A percentile compares a stretch with the other conserved stretches of the same genome.
Conservation (phyloP, 768 basidiomycete genomes). For the Termitomyces eurrhizus region DNA sequence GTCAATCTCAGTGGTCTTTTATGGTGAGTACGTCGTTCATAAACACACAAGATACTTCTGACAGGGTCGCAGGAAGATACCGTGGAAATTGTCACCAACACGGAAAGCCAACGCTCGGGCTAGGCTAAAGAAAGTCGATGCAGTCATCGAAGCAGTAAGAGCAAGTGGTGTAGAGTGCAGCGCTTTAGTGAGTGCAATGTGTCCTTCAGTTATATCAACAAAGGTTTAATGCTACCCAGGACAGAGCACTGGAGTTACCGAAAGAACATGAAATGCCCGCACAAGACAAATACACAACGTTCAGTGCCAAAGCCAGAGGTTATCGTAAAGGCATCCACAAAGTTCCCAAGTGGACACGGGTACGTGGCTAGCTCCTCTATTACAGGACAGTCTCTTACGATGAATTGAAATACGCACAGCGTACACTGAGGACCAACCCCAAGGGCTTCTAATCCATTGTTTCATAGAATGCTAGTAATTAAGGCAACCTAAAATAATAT, state of each 20-base stretch:
- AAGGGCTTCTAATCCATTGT: constrained; percentile 71
- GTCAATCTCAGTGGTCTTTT: constrained; percentile 74
- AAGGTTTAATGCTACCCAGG: constrained; percentile 33
- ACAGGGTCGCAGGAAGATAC: constrained; percentile 70
- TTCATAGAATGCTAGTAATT: constrained; percentile 11
- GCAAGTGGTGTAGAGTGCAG: constrained; percentile 76
- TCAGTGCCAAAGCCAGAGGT: constrained; percentile 60
- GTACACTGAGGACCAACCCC: constrained; percentile 85
- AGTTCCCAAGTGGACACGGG: constrained; percentile 96
- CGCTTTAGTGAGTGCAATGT: constrained; percentile 58
- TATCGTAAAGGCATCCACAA: constrained; percentile 97
- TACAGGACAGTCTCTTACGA: neutral
- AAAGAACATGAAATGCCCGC: constrained; percentile 92
- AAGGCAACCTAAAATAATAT: constrained; percentile 59
- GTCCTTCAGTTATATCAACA: neutral
- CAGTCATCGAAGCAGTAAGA: constrained; percentile 85
- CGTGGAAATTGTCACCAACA: constrained; percentile 88
- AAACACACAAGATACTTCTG: neutral
- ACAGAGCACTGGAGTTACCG: constrained; percentile 74
- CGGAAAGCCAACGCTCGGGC: constrained; percentile 90
- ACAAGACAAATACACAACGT: constrained; percentile 94
- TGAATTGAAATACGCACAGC: constrained; percentile 34
- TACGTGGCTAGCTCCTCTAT: constrained; percentile 32
- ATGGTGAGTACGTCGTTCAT: constrained; percentile 52
- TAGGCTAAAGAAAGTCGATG: constrained; percentile 89